Percentiles rank a stretch among this genome's conserved stretches.
Conservation (phyloP, 2,329 filamentous ascomycete species). For the Colletotrichum tamarilloi region DNA sequence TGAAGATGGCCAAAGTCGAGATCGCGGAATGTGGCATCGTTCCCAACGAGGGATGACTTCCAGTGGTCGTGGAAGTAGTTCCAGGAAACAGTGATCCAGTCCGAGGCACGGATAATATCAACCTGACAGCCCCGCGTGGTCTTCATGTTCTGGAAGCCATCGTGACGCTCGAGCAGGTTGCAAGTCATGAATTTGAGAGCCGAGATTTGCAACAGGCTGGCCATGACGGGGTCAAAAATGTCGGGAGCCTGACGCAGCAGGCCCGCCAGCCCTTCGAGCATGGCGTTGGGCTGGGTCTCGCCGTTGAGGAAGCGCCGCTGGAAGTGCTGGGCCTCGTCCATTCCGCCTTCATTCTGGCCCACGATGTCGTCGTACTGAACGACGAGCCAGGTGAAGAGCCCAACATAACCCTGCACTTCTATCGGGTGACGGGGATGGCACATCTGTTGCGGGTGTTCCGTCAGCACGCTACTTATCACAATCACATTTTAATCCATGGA, state of each 20-base stretch:
- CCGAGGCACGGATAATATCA: too few species aligned
- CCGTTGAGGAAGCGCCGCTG: conserved; percentile 37
- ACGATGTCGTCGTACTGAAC: conserved; percentile 39
- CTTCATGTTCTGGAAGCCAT: conserved; percentile 36
- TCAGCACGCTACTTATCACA: background rate
- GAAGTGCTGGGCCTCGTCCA: conserved; percentile 35
- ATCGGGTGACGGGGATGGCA: conserved; percentile 37
- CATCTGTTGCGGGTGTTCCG: conserved; percentile 27
- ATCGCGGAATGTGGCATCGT: too few species aligned
- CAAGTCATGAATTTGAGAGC: conserved; percentile 38
- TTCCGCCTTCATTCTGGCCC: conserved; percentile 36
- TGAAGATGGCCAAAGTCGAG: too few species aligned
- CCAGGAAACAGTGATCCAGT: too few species aligned
- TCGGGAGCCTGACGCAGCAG: conserved; percentile 37
- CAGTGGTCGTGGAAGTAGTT: too few species aligned
- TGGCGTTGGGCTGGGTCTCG: conserved; percentile 36
- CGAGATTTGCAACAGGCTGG: conserved; percentile 37
- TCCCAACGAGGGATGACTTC: too few species aligned
- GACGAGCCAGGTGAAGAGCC: conserved; percentile 39
- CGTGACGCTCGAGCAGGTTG: conserved; percentile 38
- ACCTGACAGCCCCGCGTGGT: conserved; percentile 30
- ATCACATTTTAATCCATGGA: background rate
- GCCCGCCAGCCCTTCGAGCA: conserved; percentile 35
- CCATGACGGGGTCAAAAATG: conserved; percentile 37
- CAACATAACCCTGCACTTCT: conserved; percentile 37